These are phyloP conservation scores for Phalaenopsis aphrodite DNA, from an alignment of 106 monocot genomes.

Conservation along the genomic window DNA sequence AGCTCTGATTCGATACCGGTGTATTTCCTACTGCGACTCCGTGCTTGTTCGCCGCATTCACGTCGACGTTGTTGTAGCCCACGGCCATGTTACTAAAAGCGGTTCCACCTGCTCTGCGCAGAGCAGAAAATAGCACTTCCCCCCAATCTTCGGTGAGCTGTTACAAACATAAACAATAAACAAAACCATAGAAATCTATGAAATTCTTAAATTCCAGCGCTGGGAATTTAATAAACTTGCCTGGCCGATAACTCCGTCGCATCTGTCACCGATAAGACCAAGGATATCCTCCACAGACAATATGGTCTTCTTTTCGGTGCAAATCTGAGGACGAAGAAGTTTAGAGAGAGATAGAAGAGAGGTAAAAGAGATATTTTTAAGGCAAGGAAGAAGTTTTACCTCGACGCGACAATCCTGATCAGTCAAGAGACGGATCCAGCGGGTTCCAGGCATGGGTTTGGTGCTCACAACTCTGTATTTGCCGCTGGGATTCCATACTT, in stretches of 20 bases:
- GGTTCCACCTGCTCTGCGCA: conserved; percentile 78
- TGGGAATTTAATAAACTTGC: conserved; percentile 12
- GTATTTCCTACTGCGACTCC: conserved; percentile 91
- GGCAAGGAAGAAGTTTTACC: conserved; percentile 15
- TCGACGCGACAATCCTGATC: conserved; percentile 96
- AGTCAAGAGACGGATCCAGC: conserved; percentile 89
- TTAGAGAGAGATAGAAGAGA: not conserved
- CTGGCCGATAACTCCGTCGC: conserved; percentile 96
- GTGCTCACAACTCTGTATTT: conserved; percentile 97
- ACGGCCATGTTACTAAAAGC: conserved; percentile 99
- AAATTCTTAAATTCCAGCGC: not conserved
- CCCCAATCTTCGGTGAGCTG: conserved; percentile 99
- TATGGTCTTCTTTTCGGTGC: conserved; percentile 96
- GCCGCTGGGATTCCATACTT: conserved; percentile 95
- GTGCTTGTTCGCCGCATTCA: conserved; percentile 73
- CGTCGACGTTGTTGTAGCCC: conserved; percentile 96
- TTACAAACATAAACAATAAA: not conserved
- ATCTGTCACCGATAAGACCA: conserved; percentile 79
- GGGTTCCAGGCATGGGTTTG: conserved; percentile 97
- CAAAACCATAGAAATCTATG: not conserved
- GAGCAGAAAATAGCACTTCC: conserved; percentile 86
- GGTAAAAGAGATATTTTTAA: not conserved
- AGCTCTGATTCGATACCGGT: conserved; percentile 36
- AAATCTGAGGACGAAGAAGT: conserved; percentile 36
- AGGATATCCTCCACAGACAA: conserved; percentile 90